Evolutionary conservation across 768 basidiomycete genomes (phyloP).

Genomic region (Termitomyces sp.): DNA sequence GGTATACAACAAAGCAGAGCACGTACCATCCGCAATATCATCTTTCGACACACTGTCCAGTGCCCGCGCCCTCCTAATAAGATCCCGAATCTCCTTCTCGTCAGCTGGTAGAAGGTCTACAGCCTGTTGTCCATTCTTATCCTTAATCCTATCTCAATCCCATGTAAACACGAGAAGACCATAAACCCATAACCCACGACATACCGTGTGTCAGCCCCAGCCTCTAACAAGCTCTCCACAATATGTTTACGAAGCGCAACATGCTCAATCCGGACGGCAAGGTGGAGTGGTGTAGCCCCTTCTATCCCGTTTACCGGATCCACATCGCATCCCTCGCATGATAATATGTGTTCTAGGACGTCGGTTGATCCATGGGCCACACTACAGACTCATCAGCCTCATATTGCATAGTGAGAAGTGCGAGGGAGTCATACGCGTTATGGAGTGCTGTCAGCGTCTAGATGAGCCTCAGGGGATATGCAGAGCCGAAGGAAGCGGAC

Average conservation of each 20-base stretch:
- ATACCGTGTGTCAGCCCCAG: conserved; percentile 71
- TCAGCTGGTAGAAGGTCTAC: conserved; percentile 51
- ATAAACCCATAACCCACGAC: conserved; percentile 16
- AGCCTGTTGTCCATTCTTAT: conserved; percentile 60
- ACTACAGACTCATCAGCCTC: conserved; percentile 23
- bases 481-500: conserved; percentile 16
- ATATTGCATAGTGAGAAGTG: not conserved
- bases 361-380: conserved; percentile 53
- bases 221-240: conserved; percentile 67
- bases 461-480: not conserved
- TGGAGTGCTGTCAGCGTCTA: conserved; percentile 50
- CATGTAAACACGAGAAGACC: not conserved
- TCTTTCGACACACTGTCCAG: conserved; percentile 44
- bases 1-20: not conserved
- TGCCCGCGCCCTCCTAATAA: conserved; percentile 55
- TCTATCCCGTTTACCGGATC: conserved; percentile 71
- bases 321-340: conserved; percentile 75
- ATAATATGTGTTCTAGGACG: conserved; percentile 70
- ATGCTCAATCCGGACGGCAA: conserved; percentile 58
- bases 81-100: conserved; percentile 44
- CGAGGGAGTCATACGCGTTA: conserved; percentile 46
- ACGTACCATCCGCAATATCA: conserved; percentile 65
- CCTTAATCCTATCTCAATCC: conserved; percentile 50
- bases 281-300: conserved; percentile 74
- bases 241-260: conserved; percentile 49